Conservation (phyloP, 2,329 filamentous ascomycete species). For the Gyromitra esculenta region DNA sequence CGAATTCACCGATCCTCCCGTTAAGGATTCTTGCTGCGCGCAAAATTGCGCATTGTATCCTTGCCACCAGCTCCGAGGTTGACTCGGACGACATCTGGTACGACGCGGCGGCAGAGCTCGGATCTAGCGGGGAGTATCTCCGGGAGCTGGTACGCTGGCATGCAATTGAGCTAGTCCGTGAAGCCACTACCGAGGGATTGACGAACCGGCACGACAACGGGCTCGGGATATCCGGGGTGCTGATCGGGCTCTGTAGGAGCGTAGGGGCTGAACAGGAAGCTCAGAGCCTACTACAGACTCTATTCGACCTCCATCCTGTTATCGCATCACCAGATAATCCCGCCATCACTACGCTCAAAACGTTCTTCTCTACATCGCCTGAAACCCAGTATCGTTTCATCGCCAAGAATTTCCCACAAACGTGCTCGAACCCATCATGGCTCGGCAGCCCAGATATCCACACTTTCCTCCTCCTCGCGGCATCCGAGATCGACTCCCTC, state of each 20-base stretch:
- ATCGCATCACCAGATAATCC: constrained; percentile 38
- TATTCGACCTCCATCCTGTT: constrained; percentile 49
- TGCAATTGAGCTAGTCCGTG: constrained; percentile 49
- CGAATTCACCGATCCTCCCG: not conserved
- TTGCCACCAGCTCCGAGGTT: constrained; percentile 47
- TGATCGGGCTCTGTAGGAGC: constrained; percentile 47
- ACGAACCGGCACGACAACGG: constrained; percentile 33
- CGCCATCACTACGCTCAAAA: constrained; percentile 39
- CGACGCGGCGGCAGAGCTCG: constrained; percentile 46
- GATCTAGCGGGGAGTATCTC: constrained; percentile 49
- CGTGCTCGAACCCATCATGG: constrained; percentile 45
- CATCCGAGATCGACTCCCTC: constrained; percentile 31
- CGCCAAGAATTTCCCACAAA: constrained; percentile 19
- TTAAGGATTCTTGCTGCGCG: constrained; percentile 40
- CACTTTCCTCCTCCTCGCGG: constrained; percentile 22
- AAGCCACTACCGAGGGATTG: constrained; percentile 29
- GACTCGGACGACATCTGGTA: constrained; percentile 54
- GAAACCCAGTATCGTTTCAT: constrained; percentile 42
- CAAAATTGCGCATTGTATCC: constrained; percentile 52
- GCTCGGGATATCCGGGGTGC: constrained; percentile 37
- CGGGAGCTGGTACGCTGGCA: constrained; percentile 54
- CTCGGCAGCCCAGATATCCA: constrained; percentile 44
- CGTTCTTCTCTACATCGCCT: constrained; percentile 31
- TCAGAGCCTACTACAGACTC: constrained; percentile 47
- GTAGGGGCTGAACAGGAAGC: constrained; percentile 46